Base-by-base conservation (phyloP, 768 basidiomycete species). In the Gloeostereum incarnatum region DNA sequence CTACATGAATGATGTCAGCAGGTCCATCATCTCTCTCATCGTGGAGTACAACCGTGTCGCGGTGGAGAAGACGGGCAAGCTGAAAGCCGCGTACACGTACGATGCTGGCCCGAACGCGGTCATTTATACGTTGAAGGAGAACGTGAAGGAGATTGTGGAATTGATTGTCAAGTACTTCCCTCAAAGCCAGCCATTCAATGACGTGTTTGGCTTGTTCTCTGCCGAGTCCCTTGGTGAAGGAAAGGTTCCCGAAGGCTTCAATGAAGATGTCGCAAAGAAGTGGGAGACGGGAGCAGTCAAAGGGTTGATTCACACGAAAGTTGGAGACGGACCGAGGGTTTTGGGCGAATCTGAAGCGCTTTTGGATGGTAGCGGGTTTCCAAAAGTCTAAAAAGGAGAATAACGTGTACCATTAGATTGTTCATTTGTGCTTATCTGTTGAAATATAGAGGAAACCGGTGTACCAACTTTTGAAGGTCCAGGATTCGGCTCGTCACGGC, bases 91-190 rank as follows among this genome's bases (percentile, higher is more conserved):
- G 29, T 99, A 99, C 62, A 99, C 96, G n/a, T 98, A 85, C 55
- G 96, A 99, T 52, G 96, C 96, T 0, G 96, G 96, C 22, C 96
- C 96, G 10, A 99, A 99, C 61, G 93, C 93, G 2, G 96, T 99
- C 56, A 90, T 99, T 52, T 99, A 98, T 61, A 75, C 91, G 0
- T 72, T 75, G 3, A 68, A 81, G 47, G 70, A 78, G 51, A 77
- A 93, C 60, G 65, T 96, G 51, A 73, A 71, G 46, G 75, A 81
- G 58, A 82, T 99, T 48, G 65, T 91, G 32, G 65, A 75, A 50
- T 59, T 91, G 46, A 70, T 98, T 47, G 61, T 80, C 39, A 63
- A 69, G 41, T 97, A 85, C 62, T 99, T 99, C 77, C 93, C 94
- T 0, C 86, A 87, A 48, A 59, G 65, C n/a, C 68, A 74, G 1